Base-by-base conservation (phyloP, 2,329 filamentous ascomycete species). In the Cytospora chrysosperma region DNA sequence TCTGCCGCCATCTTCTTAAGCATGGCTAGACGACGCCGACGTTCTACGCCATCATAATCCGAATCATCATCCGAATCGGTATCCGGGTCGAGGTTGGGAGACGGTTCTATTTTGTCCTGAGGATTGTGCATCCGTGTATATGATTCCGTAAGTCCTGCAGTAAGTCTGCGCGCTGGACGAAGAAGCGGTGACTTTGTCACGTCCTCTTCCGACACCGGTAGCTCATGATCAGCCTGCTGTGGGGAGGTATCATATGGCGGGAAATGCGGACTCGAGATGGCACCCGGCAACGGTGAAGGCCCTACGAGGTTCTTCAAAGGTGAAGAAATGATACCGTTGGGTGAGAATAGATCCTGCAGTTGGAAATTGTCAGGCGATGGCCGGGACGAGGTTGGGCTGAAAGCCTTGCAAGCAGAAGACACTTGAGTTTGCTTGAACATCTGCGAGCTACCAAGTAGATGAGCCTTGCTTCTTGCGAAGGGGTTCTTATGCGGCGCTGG, bases 341-440 rank as follows among this genome's bases (percentile, higher is more conserved):
- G 77, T 2, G 82, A 83, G 4, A 81, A 79, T 1, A 76, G 73
- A 57, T 82, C 76, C 27, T 75, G 71, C 17, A 43, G 50, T 17
- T 69, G 69, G 13, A 82, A 78, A 4, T 80, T 68, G 50, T 79
- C 74, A 0, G 84, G 84, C 1, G 84, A 87, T 0, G 84, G 84
- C 13, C 84, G 77, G 1, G 84, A 86, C 1, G 83, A 86, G 0
- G 84, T 86, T 24, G 84, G 84, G 63, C 83, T 86, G 53, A 75
- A 72, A 27, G 75, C 76, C 68, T 80, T 84, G 19, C 79, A 69
- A 1, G 78, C 82, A 1, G 84, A 85, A 2, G 84, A 85, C 34
- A 75, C 75, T 66, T 84, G 84, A 0, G 84, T 86, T 67, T 82
- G 79, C 1, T 76, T 78, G 67, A 87, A 87, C 10, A 87, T 74